phyloP scores from a whole-genome alignment of 768 basidiomycete genomes.

The Dentipellis sp. region DNA sequence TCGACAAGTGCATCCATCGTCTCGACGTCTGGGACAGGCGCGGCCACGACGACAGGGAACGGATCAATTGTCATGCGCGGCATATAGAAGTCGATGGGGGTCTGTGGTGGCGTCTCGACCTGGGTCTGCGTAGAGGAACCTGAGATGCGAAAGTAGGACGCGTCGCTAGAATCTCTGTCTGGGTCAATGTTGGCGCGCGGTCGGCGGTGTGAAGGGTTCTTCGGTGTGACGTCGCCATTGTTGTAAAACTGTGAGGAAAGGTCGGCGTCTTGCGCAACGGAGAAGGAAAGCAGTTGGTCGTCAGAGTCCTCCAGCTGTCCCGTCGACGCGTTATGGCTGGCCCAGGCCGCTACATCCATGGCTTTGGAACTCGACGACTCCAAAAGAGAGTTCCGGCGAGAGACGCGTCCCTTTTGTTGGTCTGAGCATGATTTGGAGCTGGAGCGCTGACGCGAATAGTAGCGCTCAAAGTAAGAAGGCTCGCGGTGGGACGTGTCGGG shows the following conservation, averaged over 20 bases:
- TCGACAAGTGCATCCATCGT: conserved; percentile 85
- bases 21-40: conserved; percentile 72
- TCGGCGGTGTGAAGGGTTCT: conserved; percentile 8
- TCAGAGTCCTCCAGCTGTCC: neutral
- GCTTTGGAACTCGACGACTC: conserved; percentile 5
- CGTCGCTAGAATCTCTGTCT: conserved; percentile 4
- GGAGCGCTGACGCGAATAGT: conserved; percentile 39
- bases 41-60: conserved; percentile 57
- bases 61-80: conserved; percentile 18
- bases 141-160: conserved; percentile 39
- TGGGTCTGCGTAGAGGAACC: conserved; percentile 55
- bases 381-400: conserved; percentile 2
- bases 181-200: conserved; percentile 3
- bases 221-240: conserved; percentile 5
- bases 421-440: conserved; percentile 19
- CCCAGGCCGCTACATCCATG: conserved; percentile 9
- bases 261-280: neutral
- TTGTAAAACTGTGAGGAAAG: neutral
- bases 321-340: neutral
- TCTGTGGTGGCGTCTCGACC: conserved; percentile 66
- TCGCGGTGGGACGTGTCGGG: conserved; percentile 10
- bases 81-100: conserved; percentile 44
- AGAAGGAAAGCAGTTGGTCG: neutral
- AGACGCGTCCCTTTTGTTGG: neutral
- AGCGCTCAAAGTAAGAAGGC: conserved; percentile 21